Evolutionary conservation across 129 eudicot species (phyloP).

Genomic region (Chrysanthemum seticuspe): DNA sequence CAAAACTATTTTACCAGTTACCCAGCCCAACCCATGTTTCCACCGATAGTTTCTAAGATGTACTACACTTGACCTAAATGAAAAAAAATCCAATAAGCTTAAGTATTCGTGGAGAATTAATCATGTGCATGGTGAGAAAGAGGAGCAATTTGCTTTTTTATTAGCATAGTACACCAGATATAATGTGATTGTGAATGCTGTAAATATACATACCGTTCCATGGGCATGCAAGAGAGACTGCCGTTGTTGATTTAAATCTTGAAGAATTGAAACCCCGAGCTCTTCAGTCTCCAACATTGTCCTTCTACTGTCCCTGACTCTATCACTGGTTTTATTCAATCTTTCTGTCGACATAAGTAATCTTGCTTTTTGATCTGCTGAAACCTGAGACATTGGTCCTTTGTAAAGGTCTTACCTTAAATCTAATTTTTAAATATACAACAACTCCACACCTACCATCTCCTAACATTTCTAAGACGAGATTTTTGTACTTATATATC

Average conservation of each 20-base stretch:
- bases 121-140: too few species aligned
- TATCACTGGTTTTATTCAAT: slow-evolving; percentile 47
- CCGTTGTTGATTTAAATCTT: slow-evolving; percentile 60
- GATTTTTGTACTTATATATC: slow-evolving; percentile 1
- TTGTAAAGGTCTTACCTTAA: neutral
- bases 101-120: too few species aligned
- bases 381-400: slow-evolving; percentile 35
- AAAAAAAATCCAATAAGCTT: too few species aligned
- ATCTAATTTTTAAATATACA: neutral
- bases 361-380: slow-evolving; percentile 55
- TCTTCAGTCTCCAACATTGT: slow-evolving; percentile 32
- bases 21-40: too few species aligned
- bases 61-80: too few species aligned
- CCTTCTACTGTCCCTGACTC: slow-evolving; percentile 54
- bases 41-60: slow-evolving; percentile 2
- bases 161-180: slow-evolving; percentile 14
- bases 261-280: slow-evolving; percentile 59
- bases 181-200: neutral
- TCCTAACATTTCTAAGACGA: neutral
- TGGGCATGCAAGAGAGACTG: slow-evolving; percentile 63
- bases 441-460: neutral
- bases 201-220: slow-evolving; percentile 36
- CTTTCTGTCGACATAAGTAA: slow-evolving; percentile 58
- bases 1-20: too few species aligned
- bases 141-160: too few species aligned